Evolutionary conservation across 202 grass and related monocot species (phyloP).

Genomic region (Alloteropsis angusta): DNA sequence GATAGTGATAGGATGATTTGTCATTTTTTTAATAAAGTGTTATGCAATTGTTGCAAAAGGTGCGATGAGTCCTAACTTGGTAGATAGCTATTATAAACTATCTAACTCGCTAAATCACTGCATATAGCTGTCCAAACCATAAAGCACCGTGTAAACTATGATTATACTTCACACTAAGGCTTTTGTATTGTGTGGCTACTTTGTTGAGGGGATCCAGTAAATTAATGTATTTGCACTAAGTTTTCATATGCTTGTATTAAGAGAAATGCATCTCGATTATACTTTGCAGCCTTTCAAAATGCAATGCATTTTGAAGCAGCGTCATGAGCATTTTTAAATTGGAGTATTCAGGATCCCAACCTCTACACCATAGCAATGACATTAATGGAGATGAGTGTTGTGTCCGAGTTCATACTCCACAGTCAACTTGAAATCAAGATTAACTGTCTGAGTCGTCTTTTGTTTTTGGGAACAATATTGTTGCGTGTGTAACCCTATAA

Average conservation of each 20-base stretch:
- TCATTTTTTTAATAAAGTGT: background rate
- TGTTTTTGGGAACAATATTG: background rate
- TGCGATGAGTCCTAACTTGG: background rate
- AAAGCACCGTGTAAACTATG: background rate
- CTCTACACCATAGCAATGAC: background rate
- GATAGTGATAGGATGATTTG: background rate
- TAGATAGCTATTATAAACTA: background rate
- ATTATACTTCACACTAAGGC: background rate
- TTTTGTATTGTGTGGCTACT: background rate
- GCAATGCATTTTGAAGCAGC: background rate
- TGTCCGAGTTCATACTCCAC: background rate
- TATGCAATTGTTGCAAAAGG: background rate
- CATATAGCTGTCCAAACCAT: background rate
- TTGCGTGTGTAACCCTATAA: background rate
- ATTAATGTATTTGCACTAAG: constrained; percentile 11
- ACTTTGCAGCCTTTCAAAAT: background rate
- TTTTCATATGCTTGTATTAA: constrained; percentile 9
- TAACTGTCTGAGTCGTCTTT: background rate
- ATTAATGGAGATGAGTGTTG: background rate
- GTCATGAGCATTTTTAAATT: background rate
- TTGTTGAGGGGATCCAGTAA: background rate
- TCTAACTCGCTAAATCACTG: constrained; percentile 5
- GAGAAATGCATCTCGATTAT: background rate
- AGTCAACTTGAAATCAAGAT: constrained; percentile 6
- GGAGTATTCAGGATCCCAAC: background rate